These are phyloP conservation scores for Pichia sp. DNA, from an alignment of 1,139 yeast genomes.

Conservation along the genomic window DNA sequence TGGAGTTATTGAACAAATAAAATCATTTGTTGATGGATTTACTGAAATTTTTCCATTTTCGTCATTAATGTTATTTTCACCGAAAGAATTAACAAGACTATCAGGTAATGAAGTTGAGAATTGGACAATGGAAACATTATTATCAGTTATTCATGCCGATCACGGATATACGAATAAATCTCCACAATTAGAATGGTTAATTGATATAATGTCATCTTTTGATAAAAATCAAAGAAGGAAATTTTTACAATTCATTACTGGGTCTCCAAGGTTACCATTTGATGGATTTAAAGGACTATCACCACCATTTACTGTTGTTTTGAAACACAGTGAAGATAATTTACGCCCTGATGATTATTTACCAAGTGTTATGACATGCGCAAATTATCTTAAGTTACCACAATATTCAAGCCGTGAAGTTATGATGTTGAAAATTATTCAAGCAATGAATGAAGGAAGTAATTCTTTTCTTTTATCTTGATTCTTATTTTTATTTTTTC, in stretches of 20 bases:
- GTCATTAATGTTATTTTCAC: slow-evolving; percentile 64
- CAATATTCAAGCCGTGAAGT: slow-evolving; percentile 60
- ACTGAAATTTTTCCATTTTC: slow-evolving; percentile 76
- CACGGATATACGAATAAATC: slow-evolving; percentile 85
- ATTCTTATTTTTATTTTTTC: background rate
- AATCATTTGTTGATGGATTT: slow-evolving; percentile 74
- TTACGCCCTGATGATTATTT: slow-evolving; percentile 71
- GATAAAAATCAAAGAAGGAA: slow-evolving; percentile 50
- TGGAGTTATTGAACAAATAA: slow-evolving; percentile 63
- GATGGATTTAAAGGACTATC: slow-evolving; percentile 85
- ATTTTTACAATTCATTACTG: slow-evolving; percentile 85
- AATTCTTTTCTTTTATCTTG: slow-evolving; percentile 57
- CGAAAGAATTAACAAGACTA: slow-evolving; percentile 63
- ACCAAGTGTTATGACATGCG: slow-evolving; percentile 99
- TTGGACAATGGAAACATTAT: slow-evolving; percentile 67
- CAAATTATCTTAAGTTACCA: slow-evolving; percentile 86
- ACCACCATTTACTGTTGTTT: slow-evolving; percentile 84
- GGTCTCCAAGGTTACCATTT: slow-evolving; percentile 86
- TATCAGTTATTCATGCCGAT: slow-evolving; percentile 66
- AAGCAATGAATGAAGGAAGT: slow-evolving; percentile 83
- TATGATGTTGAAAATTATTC: slow-evolving; percentile 50
- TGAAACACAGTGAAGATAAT: slow-evolving; percentile 67
- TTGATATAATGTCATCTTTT: slow-evolving; percentile 56
- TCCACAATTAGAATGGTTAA: slow-evolving; percentile 49
- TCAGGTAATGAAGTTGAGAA: slow-evolving; percentile 80